These are phyloP conservation scores for Rhodamnia argentea DNA, from an alignment of 345 rosid genomes.

Conservation along the genomic window DNA sequence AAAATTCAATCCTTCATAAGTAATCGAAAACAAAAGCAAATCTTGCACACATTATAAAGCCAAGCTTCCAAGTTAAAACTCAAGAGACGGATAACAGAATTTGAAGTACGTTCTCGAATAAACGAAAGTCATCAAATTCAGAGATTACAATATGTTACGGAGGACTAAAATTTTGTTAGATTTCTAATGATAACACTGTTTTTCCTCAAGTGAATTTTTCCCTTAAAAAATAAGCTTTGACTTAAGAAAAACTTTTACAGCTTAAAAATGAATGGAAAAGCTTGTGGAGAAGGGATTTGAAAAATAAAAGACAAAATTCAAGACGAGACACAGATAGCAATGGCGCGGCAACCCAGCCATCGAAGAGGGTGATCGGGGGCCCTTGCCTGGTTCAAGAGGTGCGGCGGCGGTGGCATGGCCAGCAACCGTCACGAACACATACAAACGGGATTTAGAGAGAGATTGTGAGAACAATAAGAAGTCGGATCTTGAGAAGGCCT, in stretches of 20 bases:
- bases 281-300: too few species aligned
- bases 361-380: too few species aligned
- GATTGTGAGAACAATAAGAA: too few species aligned
- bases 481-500: too few species aligned
- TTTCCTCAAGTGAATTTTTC: not conserved
- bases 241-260: not conserved
- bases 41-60: not conserved
- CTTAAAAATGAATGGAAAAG: too few species aligned
- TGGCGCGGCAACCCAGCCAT: too few species aligned
- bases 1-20: not conserved
- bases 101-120: not conserved
- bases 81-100: not conserved
- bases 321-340: too few species aligned
- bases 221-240: not conserved
- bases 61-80: not conserved
- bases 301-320: too few species aligned
- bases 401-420: too few species aligned
- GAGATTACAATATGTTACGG: not conserved
- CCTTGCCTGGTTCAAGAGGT: too few species aligned
- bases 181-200: not conserved
- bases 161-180: not conserved
- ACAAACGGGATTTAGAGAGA: too few species aligned
- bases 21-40: not conserved
- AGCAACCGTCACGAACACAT: too few species aligned
- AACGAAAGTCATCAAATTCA: not conserved